phyloP scores from a whole-genome alignment of 2,329 filamentous ascomycete species.

The Podosphaera xanthii region DNA sequence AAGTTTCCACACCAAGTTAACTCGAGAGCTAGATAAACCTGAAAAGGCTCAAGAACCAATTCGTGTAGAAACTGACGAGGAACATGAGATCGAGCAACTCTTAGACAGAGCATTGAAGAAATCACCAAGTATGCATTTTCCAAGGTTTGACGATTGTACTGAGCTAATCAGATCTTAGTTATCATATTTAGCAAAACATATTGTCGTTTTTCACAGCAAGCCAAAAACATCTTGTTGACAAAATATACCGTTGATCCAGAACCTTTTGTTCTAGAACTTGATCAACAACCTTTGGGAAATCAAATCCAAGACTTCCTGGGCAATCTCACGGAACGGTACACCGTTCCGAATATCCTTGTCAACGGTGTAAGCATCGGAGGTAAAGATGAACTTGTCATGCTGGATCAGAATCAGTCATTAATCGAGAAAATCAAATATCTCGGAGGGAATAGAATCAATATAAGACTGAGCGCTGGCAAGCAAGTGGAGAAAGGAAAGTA shows the following conservation, averaged over 20 bases:
- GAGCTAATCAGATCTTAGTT: conserved; percentile 27
- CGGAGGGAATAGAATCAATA: conserved; percentile 37
- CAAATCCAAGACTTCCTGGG: conserved; percentile 49
- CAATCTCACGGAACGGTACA: conserved; percentile 54
- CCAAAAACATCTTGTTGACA: conserved; percentile 65
- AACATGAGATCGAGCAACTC: conserved; percentile 43
- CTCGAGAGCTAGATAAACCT: conserved; percentile 26
- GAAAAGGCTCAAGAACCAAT: conserved; percentile 14
- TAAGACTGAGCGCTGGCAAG: background rate
- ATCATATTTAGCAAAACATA: conserved; percentile 93
- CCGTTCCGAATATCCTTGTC: conserved; percentile 81
- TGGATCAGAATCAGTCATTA: conserved; percentile 45
- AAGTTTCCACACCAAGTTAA: conserved; percentile 19
- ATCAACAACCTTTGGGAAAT: conserved; percentile 52
- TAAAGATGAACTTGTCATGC: conserved; percentile 57
- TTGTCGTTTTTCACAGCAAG: conserved; percentile 66
- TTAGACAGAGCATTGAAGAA: conserved; percentile 63
- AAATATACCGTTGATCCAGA: conserved; percentile 64
- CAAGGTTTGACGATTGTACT: background rate
- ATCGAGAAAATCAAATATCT: conserved; percentile 49
- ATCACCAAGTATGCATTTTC: conserved; percentile 43
- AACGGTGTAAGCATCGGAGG: conserved; percentile 78
- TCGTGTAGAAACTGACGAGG: conserved; percentile 29
- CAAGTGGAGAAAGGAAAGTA: too few relatives aligned
- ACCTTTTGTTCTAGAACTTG: conserved; percentile 78